phyloP scores from a whole-genome alignment of 1,284 basidiomycete species.

The Hypsizygus ulmarius region DNA sequence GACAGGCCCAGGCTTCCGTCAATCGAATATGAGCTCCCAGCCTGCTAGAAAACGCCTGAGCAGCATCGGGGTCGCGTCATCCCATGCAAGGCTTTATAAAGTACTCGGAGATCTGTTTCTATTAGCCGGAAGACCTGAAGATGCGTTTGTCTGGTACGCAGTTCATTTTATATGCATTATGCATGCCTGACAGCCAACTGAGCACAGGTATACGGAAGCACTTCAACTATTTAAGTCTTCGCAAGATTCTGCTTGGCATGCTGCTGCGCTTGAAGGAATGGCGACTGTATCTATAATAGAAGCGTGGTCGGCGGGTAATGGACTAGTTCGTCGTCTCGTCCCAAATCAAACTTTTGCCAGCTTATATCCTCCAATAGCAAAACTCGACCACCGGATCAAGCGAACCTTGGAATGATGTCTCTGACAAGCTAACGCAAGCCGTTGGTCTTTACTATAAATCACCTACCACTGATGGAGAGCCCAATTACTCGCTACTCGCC shows the following conservation, averaged over 20 bases:
- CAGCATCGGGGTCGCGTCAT: constrained; percentile 64
- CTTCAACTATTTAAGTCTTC: constrained; percentile 67
- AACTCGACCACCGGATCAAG: constrained; percentile 44
- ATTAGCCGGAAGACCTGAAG: constrained; percentile 75
- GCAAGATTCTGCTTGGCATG: constrained; percentile 84
- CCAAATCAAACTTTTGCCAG: constrained; percentile 12
- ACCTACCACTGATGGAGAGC: constrained; percentile 52
- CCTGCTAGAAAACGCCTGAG: constrained; percentile 58
- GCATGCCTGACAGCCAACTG: constrained; percentile 19
- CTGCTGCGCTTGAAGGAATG: constrained; percentile 79
- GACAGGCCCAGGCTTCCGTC: constrained; percentile 44
- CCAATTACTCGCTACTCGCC: constrained; percentile 57
- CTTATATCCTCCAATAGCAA: constrained; percentile 37
- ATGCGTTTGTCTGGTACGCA: constrained; percentile 75
- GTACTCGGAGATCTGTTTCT: constrained; percentile 87
- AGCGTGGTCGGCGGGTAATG: constrained; percentile 75
- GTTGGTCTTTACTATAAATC: constrained; percentile 60
- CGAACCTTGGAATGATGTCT: constrained; percentile 68
- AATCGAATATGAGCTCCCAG: constrained; percentile 45
- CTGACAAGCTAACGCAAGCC: constrained; percentile 68
- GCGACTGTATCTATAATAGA: constrained; percentile 78
- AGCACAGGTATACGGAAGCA: constrained; percentile 80
- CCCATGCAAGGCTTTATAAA: constrained; percentile 80
- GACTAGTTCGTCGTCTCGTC: constrained; percentile 50
- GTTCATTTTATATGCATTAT: constrained; percentile 8